Percentiles rank a stretch among this genome's conserved stretches.
Evolutionary conservation across 1,284 basidiomycete species (phyloP).

Genomic region (Porogramme epimiltina): DNA sequence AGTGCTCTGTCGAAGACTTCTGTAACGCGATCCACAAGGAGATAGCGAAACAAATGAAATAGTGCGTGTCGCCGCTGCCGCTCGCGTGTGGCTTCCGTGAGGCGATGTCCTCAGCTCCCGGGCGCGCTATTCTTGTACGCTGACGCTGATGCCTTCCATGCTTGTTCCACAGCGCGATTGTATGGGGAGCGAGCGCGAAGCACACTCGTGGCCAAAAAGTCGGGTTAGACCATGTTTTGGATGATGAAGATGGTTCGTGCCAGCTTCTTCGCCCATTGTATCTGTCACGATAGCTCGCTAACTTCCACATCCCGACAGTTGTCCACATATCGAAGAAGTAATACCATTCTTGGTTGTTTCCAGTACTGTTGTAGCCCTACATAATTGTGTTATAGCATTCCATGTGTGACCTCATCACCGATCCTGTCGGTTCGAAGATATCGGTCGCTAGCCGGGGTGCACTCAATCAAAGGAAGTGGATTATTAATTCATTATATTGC

Average conservation of each 20-base stretch:
- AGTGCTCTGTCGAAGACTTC: constrained; percentile 88
- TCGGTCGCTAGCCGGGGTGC: too few relatives aligned
- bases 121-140: too few relatives aligned
- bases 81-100: too few relatives aligned
- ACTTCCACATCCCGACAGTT: constrained; percentile 45
- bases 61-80: constrained; percentile 46
- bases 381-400: neutral
- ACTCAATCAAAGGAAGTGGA: too few relatives aligned
- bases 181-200: constrained; percentile 95
- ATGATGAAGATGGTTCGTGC: constrained; percentile 84
- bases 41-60: constrained; percentile 92
- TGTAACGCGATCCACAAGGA: constrained; percentile 90
- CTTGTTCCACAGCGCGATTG: constrained; percentile 64
- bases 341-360: constrained; percentile 1
- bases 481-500: too few relatives aligned
- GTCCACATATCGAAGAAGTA: constrained; percentile 85
- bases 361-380: constrained; percentile 21
- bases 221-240: constrained; percentile 85
- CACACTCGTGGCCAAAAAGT: constrained; percentile 97
- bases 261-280: neutral
- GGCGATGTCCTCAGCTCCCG: neutral
- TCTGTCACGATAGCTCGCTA: constrained; percentile 20
- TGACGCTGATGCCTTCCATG: neutral
- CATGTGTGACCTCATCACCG: neutral
- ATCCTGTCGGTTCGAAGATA: too few relatives aligned